These are phyloP conservation scores for Naganishia onofrii DNA, from an alignment of 768 basidiomycete genomes.

Conservation along the genomic window DNA sequence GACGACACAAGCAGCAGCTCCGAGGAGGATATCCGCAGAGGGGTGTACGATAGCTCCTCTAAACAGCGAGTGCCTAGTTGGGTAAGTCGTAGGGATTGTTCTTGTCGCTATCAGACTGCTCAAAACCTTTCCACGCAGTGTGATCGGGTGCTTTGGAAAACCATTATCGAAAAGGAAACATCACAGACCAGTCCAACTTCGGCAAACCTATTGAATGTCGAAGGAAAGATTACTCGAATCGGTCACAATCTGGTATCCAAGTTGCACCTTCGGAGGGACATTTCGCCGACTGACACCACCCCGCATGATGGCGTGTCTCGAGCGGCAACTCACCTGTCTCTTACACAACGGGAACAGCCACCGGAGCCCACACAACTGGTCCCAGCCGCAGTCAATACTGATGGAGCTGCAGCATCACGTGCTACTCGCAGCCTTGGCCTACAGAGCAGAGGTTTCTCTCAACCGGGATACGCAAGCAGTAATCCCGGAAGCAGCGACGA, in stretches of 20 bases:
- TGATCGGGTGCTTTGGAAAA: conserved; percentile 51
- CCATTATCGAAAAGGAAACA: conserved; percentile 35
- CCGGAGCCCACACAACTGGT: not conserved
- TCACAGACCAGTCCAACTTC: conserved; percentile 16
- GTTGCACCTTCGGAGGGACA: not conserved
- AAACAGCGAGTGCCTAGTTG: conserved; percentile 52
- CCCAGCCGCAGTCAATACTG: not conserved
- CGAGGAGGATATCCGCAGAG: conserved; percentile 43
- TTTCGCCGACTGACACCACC: not conserved
- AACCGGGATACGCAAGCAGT: conserved; percentile 7
- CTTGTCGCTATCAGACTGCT: not conserved
- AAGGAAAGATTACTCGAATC: conserved; percentile 18
- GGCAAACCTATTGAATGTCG: not conserved
- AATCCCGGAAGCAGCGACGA: conserved; percentile 20
- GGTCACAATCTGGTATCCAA: conserved; percentile 7
- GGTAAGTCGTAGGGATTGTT: conserved; percentile 37
- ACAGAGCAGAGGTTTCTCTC: not conserved
- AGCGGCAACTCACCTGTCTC: not conserved
- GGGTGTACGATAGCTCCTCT: conserved; percentile 50
- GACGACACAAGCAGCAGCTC: conserved; percentile 30
- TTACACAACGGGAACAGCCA: no score
- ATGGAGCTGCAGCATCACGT: not conserved
- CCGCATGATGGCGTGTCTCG: not conserved
- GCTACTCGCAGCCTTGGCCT: not conserved
- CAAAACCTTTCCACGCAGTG: conserved; percentile 38